These are phyloP conservation scores for Nitzschia sp. DNA, from an alignment of 108 stramenopile genomes.

Conservation along the genomic window DNA sequence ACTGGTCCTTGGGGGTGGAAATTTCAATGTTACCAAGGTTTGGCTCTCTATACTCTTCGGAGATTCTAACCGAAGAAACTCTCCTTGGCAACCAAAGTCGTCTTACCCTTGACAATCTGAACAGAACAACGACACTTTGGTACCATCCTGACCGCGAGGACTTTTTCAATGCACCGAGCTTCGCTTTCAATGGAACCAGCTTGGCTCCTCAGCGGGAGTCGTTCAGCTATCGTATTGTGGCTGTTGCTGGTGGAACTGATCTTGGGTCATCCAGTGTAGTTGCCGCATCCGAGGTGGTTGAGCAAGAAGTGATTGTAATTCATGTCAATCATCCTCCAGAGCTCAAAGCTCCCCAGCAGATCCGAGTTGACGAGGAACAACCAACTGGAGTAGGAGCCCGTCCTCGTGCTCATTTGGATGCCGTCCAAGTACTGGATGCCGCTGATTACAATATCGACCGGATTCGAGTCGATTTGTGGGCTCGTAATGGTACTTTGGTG, in stretches of 20 bases:
- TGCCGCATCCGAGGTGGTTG: conserved; percentile 19
- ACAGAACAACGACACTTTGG: neutral
- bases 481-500: conserved; percentile 22
- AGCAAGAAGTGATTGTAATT: conserved; percentile 11
- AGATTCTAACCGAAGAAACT: neutral
- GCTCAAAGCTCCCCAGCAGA: conserved; percentile 5
- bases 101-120: neutral
- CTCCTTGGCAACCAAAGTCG: neutral
- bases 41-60: neutral
- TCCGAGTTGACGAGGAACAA: conserved; percentile 2
- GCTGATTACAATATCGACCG: conserved; percentile 33
- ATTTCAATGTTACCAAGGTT: neutral
- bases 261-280: neutral
- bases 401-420: conserved; percentile 15
- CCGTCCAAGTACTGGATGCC: conserved; percentile 1
- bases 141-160: conserved; percentile 9
- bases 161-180: conserved; percentile 14
- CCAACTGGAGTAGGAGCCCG: conserved; percentile 2
- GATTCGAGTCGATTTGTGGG: conserved; percentile 32
- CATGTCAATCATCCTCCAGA: conserved; percentile 33
- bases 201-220: conserved; percentile 6
- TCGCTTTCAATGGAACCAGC: neutral
- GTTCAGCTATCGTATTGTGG: conserved; percentile 29
- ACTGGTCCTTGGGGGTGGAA: conserved; percentile 5
- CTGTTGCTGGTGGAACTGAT: neutral